These are phyloP conservation scores for Cercospora brassicicola DNA, from an alignment of 2,329 filamentous ascomycete genomes.

Conservation along the genomic window DNA sequence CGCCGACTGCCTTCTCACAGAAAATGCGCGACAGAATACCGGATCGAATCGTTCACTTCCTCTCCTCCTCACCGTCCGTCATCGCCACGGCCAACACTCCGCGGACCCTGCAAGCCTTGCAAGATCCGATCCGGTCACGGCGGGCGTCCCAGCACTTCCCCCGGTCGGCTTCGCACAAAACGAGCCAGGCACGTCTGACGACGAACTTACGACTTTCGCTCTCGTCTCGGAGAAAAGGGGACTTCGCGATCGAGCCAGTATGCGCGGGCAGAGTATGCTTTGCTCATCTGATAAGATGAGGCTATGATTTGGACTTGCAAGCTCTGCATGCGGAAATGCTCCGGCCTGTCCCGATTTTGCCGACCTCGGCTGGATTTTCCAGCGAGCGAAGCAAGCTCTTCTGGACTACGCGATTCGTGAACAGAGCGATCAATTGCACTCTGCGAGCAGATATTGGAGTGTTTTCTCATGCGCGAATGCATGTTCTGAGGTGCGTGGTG, in stretches of 20 bases:
- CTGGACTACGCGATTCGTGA: not conserved
- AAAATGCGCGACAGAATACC: not conserved
- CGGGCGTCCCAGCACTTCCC: not conserved
- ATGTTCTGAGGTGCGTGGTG: not conserved
- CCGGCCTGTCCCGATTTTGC: not conserved
- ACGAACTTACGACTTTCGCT: not conserved
- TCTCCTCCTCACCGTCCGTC: not conserved
- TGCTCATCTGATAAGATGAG: conserved; percentile 20
- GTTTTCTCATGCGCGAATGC: not conserved
- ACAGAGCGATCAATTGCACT: not conserved
- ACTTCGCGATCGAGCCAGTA: not conserved
- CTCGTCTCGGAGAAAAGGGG: not conserved
- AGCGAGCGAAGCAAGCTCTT: no score
- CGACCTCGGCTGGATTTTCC: conserved; percentile 11
- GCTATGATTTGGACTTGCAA: conserved; percentile 5
- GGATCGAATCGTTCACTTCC: not conserved
- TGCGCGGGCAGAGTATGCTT: not conserved
- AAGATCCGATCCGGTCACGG: not conserved
- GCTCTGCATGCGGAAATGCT: conserved; percentile 6
- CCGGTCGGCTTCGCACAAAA: not conserved
- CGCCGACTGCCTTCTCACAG: no score
- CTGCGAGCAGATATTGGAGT: not conserved
- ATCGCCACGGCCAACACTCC: not conserved
- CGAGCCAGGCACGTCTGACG: not conserved
- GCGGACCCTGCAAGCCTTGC: not conserved